Base-by-base conservation (phyloP, 495 filamentous ascomycete species). In the Aspergillus conjunctus region DNA sequence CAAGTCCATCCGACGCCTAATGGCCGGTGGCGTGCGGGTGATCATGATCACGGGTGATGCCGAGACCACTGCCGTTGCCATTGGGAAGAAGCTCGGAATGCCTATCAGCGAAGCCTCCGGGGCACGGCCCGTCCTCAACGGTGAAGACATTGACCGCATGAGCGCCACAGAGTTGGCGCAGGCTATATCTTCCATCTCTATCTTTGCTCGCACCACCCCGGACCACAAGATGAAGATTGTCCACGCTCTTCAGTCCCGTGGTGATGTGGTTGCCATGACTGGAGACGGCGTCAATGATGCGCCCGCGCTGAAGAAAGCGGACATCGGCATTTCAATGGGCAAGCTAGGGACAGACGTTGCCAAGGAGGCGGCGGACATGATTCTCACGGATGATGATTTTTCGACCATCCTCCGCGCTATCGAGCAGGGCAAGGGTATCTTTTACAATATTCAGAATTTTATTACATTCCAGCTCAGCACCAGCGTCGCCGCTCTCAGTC, bases 321-420 rank as follows among this genome's bases (percentile, higher is more conserved):
- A 98, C 67, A 98, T 98, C 73, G 94, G 94, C 32, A 93, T 98
- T 59, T 91, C 93, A 12, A 98, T 98, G 94, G 94, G 94, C 60
- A 83, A 87, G 65, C 86, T 96, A 33, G 94, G 94, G 48, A 98
- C 94, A 2, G 94, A 98, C 68, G 94, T 98, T 37, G 94, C 94
- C 60, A 98, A 98, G 80, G 94, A 98, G 74, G 94, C 94, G 33
- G 91, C 95, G n/a, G 94, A 98, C 71, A 98, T 98, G 94, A 98
- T 98, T 66, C 76, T 98, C 55, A 97, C 93, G 0, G 93, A 98
- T 68, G 94, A 98, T 68, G 91, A 98, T 72, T 98, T 98, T 71
- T 95, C 93, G 17, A 98, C 94, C 5, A 98, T 98, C 62, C 81
- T 98, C 6, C 90, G 85, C 52, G 95, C 94, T 43, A 98, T 98